Evolutionary conservation across 352 stramenopile species (phyloP).

Genomic region (Globisporangium irregulare): DNA sequence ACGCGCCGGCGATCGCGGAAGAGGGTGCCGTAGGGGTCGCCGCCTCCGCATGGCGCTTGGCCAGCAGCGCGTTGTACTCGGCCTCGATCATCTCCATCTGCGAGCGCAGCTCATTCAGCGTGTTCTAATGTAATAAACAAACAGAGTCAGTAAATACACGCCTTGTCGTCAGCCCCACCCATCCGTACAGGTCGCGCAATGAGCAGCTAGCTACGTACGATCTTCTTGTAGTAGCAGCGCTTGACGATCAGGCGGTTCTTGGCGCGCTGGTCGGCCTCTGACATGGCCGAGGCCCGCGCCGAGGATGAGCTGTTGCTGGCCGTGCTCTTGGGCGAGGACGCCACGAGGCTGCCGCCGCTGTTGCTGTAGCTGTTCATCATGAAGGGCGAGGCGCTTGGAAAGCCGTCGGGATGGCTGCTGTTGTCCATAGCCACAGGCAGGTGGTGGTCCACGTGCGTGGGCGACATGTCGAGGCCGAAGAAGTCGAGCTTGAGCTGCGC

Average conservation of each 20-base stretch:
- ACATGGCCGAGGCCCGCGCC: slow-evolving; percentile 29
- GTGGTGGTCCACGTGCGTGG: slow-evolving; percentile 16
- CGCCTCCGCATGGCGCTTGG: slow-evolving; percentile 26
- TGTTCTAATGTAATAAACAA: slow-evolving; percentile 31
- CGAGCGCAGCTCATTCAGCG: slow-evolving; percentile 50
- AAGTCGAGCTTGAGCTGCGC: slow-evolving; percentile 22
- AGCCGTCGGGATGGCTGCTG: background rate
- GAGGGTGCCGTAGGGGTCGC: slow-evolving; percentile 23
- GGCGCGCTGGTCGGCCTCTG: slow-evolving; percentile 48
- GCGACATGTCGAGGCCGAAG: slow-evolving; percentile 19
- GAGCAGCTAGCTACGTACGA: slow-evolving; percentile 39
- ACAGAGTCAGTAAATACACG: background rate
- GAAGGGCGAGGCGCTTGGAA: background rate
- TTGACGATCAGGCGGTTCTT: slow-evolving; percentile 75
- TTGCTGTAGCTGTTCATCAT: background rate
- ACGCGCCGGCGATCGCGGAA: background rate
- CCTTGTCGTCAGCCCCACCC: background rate
- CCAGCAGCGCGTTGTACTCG: slow-evolving; percentile 32
- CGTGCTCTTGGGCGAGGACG: background rate
- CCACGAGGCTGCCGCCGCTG: background rate
- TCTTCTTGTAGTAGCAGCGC: slow-evolving; percentile 81
- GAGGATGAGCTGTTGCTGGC: slow-evolving; percentile 28
- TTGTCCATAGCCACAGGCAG: background rate
- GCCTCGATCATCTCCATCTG: slow-evolving; percentile 39
- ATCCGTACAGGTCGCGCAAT: background rate